Base-by-base conservation (phyloP, 1,284 basidiomycete species). In the Leccinum huronense region DNA sequence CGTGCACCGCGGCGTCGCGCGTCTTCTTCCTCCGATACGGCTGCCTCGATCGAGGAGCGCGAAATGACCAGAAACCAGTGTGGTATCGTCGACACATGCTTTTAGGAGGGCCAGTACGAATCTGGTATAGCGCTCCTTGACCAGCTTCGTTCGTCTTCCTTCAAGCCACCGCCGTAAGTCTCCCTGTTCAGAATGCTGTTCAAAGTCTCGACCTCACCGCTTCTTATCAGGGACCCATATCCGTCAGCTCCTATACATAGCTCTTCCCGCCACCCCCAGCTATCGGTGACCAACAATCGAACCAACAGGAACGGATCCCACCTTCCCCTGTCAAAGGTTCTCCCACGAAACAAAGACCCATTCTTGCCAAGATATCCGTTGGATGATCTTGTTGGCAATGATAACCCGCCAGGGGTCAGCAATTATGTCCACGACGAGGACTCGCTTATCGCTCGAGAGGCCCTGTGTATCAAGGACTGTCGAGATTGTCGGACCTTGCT, bases 61-160 rank as follows among this genome's bases (percentile, higher is more conserved):
- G 86, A 87, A 60, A 83, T 90, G 80, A 80, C 79, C 53, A 75
- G 75, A 16, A 75, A 84, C 69, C 85, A 89, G 69, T 80, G 81
- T 33, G 81, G 80, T 42, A 75, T 90, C 11, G 85, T 90, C 14
- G 88, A 91, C 70, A 84, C 80, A 56, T 86, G 85, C 65, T 84
- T 91, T 45, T 89, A 91, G 68, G 89, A 91, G 72, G 85, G 85
- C 19, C 87, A 90, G 66, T 90, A 88, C 67, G 84, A 88, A 66
- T 79, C 83, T 8, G 89, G 85, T 1, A 86, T 90, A 31, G 75
- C 79, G 10, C 73, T 83, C 19, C 79, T 91, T 0, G 83, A 85
- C 65, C 84, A 87, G 63, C 74, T 90, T 5, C 84, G 86, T 60
- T 83, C 83, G 3, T 71, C 81, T n/a, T 76, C 79, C 27, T 80